Percentiles rank a stretch among this genome's conserved stretches.
phyloP scores from a whole-genome alignment of 1,284 basidiomycete genomes.

The Microbotryum lychnidis-dioicae region DNA sequence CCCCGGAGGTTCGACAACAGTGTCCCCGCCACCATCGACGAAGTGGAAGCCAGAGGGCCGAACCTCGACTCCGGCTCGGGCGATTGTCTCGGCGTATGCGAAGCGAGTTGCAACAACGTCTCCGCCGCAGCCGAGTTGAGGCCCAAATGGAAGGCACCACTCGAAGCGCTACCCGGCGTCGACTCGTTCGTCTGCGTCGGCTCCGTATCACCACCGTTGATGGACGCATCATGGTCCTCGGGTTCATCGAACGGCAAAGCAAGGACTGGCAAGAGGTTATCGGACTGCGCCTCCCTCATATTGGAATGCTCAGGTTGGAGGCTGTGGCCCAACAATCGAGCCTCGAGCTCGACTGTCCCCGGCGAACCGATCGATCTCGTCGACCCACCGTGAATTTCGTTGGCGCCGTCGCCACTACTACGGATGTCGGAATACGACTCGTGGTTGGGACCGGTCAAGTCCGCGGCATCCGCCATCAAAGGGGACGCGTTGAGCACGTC shows the following conservation, averaged over 20 bases:
- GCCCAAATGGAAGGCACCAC: background rate
- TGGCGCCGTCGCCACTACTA: background rate
- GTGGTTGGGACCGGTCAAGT: slow-evolving; percentile 16
- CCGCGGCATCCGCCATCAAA: slow-evolving; percentile 1
- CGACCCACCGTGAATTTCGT: slow-evolving; percentile 5
- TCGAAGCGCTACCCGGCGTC: background rate
- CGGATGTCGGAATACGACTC: slow-evolving; percentile 7
- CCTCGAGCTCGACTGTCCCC: slow-evolving; percentile 1
- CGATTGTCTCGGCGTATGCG: slow-evolving; percentile 28
- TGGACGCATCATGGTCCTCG: background rate
- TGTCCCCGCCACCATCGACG: too few species aligned
- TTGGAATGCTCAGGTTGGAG: slow-evolving; percentile 3
- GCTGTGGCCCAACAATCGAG: background rate
- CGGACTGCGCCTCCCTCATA: background rate
- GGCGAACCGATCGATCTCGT: slow-evolving; percentile 10
- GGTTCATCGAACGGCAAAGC: background rate
- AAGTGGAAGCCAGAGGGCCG: background rate
- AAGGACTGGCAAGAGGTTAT: background rate
- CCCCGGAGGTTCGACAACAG: too few species aligned
- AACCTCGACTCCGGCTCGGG: slow-evolving; percentile 21
- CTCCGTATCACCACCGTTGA: too few species aligned
- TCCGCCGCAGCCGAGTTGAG: slow-evolving; percentile 31
- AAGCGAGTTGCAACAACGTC: slow-evolving; percentile 32
- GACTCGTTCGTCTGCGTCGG: background rate
- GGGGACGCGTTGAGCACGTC: slow-evolving; percentile 13